These are phyloP conservation scores for Pythium aristosporum DNA, from an alignment of 352 stramenopile genomes.

Conservation along the genomic window DNA sequence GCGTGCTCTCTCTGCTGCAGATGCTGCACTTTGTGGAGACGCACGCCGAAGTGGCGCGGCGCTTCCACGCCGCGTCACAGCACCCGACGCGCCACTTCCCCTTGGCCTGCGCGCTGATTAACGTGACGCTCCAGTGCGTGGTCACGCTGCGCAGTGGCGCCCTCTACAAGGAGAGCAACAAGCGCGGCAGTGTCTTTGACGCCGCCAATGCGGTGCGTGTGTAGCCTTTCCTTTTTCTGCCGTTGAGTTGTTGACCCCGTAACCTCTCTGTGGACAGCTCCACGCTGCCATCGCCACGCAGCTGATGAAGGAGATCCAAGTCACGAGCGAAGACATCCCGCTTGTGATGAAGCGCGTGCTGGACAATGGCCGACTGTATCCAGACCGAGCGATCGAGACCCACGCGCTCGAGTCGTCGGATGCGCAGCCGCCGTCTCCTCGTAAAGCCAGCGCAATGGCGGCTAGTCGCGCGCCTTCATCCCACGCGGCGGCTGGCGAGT, in stretches of 20 bases:
- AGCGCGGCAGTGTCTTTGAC: conserved; percentile 47
- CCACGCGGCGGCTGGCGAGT: conserved; percentile 38
- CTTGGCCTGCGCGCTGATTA: conserved; percentile 73
- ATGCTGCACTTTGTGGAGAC: conserved; percentile 77
- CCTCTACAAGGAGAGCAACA: conserved; percentile 51
- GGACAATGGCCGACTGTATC: conserved; percentile 38
- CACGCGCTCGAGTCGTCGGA: not conserved
- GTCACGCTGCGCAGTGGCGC: conserved; percentile 60
- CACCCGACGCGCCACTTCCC: conserved; percentile 69
- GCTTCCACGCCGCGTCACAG: conserved; percentile 49
- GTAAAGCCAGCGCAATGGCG: conserved; percentile 7
- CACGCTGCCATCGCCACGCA: conserved; percentile 40
- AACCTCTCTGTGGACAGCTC: conserved; percentile 29
- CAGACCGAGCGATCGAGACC: conserved; percentile 38
- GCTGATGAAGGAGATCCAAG: conserved; percentile 46
- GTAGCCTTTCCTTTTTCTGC: not conserved
- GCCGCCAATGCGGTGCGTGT: conserved; percentile 52
- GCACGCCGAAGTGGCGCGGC: conserved; percentile 48
- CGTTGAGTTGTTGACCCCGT: not conserved
- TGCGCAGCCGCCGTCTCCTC: not conserved
- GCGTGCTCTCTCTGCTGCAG: conserved; percentile 85
- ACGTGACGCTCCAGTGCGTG: conserved; percentile 70
- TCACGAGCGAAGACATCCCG: conserved; percentile 46
- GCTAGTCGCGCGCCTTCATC: conserved; percentile 11
- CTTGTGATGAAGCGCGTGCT: conserved; percentile 61